These are phyloP conservation scores for Triangularia verruculosa DNA, from an alignment of 2,329 filamentous ascomycete species.

Conservation along the genomic window DNA sequence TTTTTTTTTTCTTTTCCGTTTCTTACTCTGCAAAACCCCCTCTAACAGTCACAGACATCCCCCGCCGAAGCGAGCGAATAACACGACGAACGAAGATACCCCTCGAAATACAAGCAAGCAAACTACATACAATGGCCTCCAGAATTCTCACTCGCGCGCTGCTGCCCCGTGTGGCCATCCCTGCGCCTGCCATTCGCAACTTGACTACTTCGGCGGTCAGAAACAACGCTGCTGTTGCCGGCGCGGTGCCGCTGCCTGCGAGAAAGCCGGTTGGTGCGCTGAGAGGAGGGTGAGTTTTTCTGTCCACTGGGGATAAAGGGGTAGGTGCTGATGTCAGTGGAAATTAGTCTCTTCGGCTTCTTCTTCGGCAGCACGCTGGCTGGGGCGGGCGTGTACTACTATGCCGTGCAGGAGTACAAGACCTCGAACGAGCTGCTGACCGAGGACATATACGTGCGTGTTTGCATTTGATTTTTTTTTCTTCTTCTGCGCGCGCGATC, in stretches of 20 bases:
- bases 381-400: slow-evolving; percentile 82
- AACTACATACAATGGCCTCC: slow-evolving; percentile 44
- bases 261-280: slow-evolving; percentile 60
- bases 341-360: slow-evolving; percentile 79
- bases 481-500: slow-evolving; percentile 16
- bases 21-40: neutral
- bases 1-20: neutral
- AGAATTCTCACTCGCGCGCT: slow-evolving; percentile 44
- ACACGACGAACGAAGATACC: neutral
- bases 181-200: slow-evolving; percentile 34
- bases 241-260: slow-evolving; percentile 49
- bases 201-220: slow-evolving; percentile 51
- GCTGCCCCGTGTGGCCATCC: slow-evolving; percentile 26
- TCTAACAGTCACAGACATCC: neutral
- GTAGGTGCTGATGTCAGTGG: neutral
- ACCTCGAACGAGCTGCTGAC: slow-evolving; percentile 88
- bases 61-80: neutral
- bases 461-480: slow-evolving; percentile 38
- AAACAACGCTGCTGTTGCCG: slow-evolving; percentile 38
- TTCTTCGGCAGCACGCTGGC: slow-evolving; percentile 78
- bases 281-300: slow-evolving; percentile 54
- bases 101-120: neutral
- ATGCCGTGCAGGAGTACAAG: slow-evolving; percentile 90
- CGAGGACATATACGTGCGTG: slow-evolving; percentile 91
- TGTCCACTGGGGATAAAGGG: neutral